phyloP scores from a whole-genome alignment of 2,329 filamentous ascomycete species.

The Aureobasidium vineae region DNA sequence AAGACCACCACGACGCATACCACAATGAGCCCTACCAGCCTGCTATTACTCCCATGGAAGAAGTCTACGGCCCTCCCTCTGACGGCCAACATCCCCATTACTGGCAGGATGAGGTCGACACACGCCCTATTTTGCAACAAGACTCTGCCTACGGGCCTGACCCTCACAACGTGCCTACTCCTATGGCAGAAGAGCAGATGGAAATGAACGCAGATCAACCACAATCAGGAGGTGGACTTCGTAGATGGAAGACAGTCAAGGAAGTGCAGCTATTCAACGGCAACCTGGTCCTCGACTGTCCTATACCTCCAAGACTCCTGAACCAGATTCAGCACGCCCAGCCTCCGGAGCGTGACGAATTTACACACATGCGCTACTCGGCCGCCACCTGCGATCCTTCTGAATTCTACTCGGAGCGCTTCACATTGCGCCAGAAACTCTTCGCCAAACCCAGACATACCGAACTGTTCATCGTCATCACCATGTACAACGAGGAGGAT shows the following conservation, averaged over 20 bases:
- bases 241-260: slow-evolving; percentile 97
- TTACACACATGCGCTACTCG: slow-evolving; percentile 89
- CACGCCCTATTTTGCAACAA: slow-evolving; percentile 71
- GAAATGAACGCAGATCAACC: slow-evolving; percentile 45
- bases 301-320: slow-evolving; percentile 82
- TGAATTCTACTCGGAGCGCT: slow-evolving; percentile 84
- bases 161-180: slow-evolving; percentile 45
- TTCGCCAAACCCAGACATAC: slow-evolving; percentile 92
- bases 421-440: slow-evolving; percentile 85
- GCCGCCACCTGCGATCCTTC: slow-evolving; percentile 91
- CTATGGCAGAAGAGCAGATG: slow-evolving; percentile 44
- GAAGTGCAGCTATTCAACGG: slow-evolving; percentile 96
- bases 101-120: slow-evolving; percentile 66
- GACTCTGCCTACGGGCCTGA: slow-evolving; percentile 62
- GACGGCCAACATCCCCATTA: slow-evolving; percentile 44
- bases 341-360: slow-evolving; percentile 78
- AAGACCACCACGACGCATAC: slow-evolving; percentile 84
- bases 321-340: slow-evolving; percentile 82
- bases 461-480: slow-evolving; percentile 93
- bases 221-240: slow-evolving; percentile 61
- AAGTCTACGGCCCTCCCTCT: slow-evolving; percentile 36
- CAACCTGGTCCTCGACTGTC: slow-evolving; percentile 95
- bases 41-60: slow-evolving; percentile 36
- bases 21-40: slow-evolving; percentile 81
- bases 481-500: slow-evolving; percentile 99